Base-by-base conservation (phyloP, 129 eudicot genomes). In the Ambrosia artemisiifolia region DNA sequence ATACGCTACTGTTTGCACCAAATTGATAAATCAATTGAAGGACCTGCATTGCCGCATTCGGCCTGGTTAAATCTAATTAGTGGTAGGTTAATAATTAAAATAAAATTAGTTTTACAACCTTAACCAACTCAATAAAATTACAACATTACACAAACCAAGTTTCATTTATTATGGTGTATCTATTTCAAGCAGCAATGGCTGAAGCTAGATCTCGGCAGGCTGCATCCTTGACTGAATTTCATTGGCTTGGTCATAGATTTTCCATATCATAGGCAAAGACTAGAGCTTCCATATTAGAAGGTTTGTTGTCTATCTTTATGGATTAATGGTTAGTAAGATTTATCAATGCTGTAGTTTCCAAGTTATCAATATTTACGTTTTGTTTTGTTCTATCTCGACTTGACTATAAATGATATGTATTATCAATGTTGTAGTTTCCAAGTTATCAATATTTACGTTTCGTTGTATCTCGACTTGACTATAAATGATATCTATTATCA, bases 171-270 rank as follows among this genome's bases (percentile, higher is more conserved):
- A 7, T 67, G 70, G 60, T 81, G 40, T 51, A 51, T 70, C 24
- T 8, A 73, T 75, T 54, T 61, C 86, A 94, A 97, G 99, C 99
- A 82, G 99, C 74, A 38, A 87, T 90, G 97, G 86, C 95, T 46
- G 97, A 94, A 84, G 99, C 99, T 75, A 91, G 97, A 90, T 82
- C 97, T 59, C 99, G 90, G 77, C 99, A 90, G 75, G 99, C 99
- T 65, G 98, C 97, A 79, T 94, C 98, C 19, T 84, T 94, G 99
- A 94, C 97, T 9, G 99, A 94, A 80, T 94, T 94, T 48, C 67
- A 84, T 75, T 94, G 99, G 96, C 91, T 94, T 59, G 99, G 99
- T 6, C 96, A 88, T 62, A 75, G 86, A 49, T 90, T 85, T 75
- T 96, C 99, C 20, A 83, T 94, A 47, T 90, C 99, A 69, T 88